Conservation (phyloP, 208 protist genomes). For the Wallacemonas rigidus region DNA sequence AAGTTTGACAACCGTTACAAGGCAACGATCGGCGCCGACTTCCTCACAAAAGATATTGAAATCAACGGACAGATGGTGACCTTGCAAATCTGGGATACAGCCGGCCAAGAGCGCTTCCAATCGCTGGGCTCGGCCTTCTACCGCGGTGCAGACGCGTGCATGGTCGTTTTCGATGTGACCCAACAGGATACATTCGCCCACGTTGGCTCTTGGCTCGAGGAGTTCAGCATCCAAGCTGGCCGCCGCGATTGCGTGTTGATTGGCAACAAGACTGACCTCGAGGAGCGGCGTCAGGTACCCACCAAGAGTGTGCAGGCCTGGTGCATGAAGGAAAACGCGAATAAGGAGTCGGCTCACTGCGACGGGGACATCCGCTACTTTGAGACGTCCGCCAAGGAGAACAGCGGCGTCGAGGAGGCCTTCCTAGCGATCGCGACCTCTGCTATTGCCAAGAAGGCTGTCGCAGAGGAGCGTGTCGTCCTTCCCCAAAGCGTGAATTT, state of each 20-base stretch:
- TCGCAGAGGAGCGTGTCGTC: conserved; percentile 44
- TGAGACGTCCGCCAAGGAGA: conserved; percentile 98
- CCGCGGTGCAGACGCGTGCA: conserved; percentile 98
- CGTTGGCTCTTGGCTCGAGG: conserved; percentile 97
- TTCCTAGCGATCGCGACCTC: conserved; percentile 88
- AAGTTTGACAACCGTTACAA: conserved; percentile 98
- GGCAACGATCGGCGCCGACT: conserved; percentile 99
- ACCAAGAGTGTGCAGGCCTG: conserved; percentile 95
- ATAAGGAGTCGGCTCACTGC: conserved; percentile 15
- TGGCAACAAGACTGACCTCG: conserved; percentile 99
- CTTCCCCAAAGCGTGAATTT: conserved; percentile 77
- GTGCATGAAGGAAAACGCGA: conserved; percentile 92
- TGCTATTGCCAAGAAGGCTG: conserved; percentile 76
- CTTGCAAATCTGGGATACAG: conserved; percentile 96
- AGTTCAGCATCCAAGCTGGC: conserved; percentile 97
- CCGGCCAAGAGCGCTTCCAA: conserved; percentile 99
- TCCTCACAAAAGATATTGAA: conserved; percentile 98
- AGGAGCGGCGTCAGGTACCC: conserved; percentile 92
- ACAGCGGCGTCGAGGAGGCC: conserved; percentile 98
- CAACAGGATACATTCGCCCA: conserved; percentile 85
- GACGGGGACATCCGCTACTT: conserved; percentile 95
- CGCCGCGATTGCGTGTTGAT: conserved; percentile 98
- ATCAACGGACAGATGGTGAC: conserved; percentile 97
- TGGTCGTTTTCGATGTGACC: conserved; percentile 92
- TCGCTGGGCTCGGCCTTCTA: conserved; percentile 99